Evolutionary conservation across 2,329 filamentous ascomycete species (phyloP).

Genomic region (Colletotrichum plurivorum): DNA sequence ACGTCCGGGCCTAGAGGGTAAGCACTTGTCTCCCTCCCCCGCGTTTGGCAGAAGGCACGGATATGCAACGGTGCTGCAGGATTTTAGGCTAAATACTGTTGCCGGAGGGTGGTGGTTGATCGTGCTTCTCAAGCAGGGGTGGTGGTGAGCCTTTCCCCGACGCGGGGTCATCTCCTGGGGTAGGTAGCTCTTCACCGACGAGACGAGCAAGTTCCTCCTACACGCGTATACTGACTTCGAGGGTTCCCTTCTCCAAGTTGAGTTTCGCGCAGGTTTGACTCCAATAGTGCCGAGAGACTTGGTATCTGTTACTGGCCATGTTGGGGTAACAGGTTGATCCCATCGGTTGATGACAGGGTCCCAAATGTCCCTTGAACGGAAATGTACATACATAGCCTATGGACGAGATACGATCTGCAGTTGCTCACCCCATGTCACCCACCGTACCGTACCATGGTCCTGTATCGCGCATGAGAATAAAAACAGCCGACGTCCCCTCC

Average conservation of each 20-base stretch:
- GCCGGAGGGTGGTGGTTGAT: slow-evolving; percentile 14
- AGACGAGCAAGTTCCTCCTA: not conserved
- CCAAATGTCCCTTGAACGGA: not conserved
- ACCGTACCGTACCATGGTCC: not conserved
- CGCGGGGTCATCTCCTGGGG: slow-evolving; percentile 25
- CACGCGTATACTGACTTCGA: not conserved
- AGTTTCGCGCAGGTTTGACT: not conserved
- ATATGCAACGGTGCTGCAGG: not conserved
- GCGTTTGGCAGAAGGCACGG: slow-evolving; percentile 24
- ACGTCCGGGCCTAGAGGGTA: not conserved
- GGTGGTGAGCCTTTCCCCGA: not conserved
- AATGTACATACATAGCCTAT: not conserved
- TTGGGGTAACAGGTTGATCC: not conserved
- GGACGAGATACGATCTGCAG: not conserved
- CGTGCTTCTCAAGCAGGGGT: slow-evolving; percentile 16
- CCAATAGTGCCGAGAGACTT: not conserved
- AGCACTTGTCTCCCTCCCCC: slow-evolving; percentile 1
- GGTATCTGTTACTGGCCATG: not conserved
- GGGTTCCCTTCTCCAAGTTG: not conserved
- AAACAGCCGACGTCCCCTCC: slow-evolving; percentile 13
- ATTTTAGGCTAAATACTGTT: slow-evolving; percentile 38
- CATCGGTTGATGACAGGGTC: not conserved
- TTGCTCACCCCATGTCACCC: not conserved
- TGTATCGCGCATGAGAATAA: slow-evolving; percentile 11
- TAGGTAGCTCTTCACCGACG: not conserved